phyloP scores from a whole-genome alignment of 2,329 filamentous ascomycete species.

The Xylariomycetidae sp. region DNA sequence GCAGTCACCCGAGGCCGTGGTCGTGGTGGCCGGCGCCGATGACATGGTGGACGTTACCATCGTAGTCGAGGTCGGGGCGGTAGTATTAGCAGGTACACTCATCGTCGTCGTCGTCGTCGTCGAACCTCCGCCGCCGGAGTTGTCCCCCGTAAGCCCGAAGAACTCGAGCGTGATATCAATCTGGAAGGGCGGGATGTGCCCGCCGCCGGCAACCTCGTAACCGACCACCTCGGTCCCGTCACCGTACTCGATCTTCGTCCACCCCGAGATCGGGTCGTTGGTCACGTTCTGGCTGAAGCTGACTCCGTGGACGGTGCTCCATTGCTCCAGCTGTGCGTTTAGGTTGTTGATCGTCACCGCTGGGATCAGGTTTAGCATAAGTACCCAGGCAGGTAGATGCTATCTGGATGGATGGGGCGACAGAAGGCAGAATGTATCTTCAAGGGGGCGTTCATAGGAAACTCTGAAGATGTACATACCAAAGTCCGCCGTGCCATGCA shows the following conservation, averaged over 20 bases:
- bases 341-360: slow-evolving; percentile 2
- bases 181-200: slow-evolving; percentile 3
- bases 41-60: background rate
- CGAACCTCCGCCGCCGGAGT: no score
- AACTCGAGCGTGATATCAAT: background rate
- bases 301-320: background rate
- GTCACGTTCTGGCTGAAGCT: slow-evolving; percentile 2
- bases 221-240: slow-evolving; percentile 1
- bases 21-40: background rate
- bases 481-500: slow-evolving; percentile 22
- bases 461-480: no score
- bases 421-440: no score
- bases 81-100: background rate
- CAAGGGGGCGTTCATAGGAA: no score
- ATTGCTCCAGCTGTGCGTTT: slow-evolving; percentile 1
- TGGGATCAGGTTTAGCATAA: no score
- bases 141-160: background rate
- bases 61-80: background rate
- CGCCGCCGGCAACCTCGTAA: slow-evolving; percentile 1
- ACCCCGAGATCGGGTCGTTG: slow-evolving; percentile 1
- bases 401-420: no score
- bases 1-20: background rate
- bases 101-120: background rate
- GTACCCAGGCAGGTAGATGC: no score
- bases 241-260: slow-evolving; percentile 1